Percentiles rank a stretch among this genome's conserved stretches.
These are phyloP conservation scores for Fusarium cicatricum DNA, from an alignment of 2,329 filamentous ascomycete genomes.

Conservation along the genomic window DNA sequence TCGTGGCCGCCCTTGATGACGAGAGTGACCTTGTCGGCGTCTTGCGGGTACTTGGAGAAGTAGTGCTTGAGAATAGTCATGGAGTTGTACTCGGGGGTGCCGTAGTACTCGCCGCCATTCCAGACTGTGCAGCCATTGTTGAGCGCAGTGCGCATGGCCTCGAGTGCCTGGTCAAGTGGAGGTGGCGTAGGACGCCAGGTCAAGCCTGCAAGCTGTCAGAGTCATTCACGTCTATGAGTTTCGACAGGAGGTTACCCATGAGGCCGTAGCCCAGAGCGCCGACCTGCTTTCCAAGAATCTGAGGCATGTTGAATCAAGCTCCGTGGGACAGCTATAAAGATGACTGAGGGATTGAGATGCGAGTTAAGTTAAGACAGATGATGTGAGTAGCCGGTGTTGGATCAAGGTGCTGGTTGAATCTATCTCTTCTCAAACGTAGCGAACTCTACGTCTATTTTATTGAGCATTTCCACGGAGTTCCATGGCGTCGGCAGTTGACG, in stretches of 20 bases:
- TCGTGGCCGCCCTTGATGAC: slow-evolving; percentile 67
- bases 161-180: slow-evolving; percentile 59
- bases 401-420: neutral
- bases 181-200: slow-evolving; percentile 52
- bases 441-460: neutral
- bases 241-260: slow-evolving; percentile 52
- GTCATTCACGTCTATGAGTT: neutral
- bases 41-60: slow-evolving; percentile 69
- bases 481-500: too few species aligned
- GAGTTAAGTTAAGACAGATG: neutral
- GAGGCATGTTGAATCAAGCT: slow-evolving; percentile 19
- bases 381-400: neutral
- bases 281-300: slow-evolving; percentile 54
- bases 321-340: neutral
- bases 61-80: slow-evolving; percentile 69
- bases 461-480: too few species aligned
- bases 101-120: slow-evolving; percentile 74
- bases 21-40: slow-evolving; percentile 68
- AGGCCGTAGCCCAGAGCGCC: slow-evolving; percentile 62
- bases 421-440: neutral
- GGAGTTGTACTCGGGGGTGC: slow-evolving; percentile 63
- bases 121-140: slow-evolving; percentile 58
- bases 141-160: slow-evolving; percentile 63
- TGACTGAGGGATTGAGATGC: neutral
- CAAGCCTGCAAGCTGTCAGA: slow-evolving; percentile 46